Percentiles rank a stretch among this genome's conserved stretches.
phyloP scores from a whole-genome alignment of 2,329 filamentous ascomycete species.

The Neopestalotiopsis rosae region DNA sequence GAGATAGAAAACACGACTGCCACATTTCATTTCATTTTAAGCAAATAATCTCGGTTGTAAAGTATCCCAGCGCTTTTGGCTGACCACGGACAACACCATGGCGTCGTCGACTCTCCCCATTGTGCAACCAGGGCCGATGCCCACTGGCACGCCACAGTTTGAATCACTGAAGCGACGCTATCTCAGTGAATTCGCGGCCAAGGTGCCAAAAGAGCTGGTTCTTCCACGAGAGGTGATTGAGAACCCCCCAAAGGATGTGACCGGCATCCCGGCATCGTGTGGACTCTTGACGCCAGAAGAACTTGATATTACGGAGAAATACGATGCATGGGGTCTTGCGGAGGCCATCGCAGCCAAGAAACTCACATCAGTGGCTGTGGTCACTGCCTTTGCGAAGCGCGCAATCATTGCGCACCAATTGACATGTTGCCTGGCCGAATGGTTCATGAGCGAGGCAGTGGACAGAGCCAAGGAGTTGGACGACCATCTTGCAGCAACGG shows the following conservation, averaged over 20 bases:
- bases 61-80: neutral
- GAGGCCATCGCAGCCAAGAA: neutral
- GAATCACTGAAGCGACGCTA: neutral
- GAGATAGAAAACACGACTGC: neutral
- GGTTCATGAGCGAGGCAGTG: conserved; percentile 27
- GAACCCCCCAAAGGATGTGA: neutral
- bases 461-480: conserved; percentile 31
- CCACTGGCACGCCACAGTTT: neutral
- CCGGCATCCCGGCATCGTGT: neutral
- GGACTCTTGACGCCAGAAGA: neutral
- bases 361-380: conserved; percentile 37
- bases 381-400: conserved; percentile 58
- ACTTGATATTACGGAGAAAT: neutral
- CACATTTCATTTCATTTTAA: neutral
- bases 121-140: neutral
- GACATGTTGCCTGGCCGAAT: conserved; percentile 33
- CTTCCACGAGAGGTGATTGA: neutral
- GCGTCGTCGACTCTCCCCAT: neutral
- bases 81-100: neutral
- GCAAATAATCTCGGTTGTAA: neutral
- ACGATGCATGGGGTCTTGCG: neutral
- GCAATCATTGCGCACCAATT: conserved; percentile 55
- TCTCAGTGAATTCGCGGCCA: neutral
- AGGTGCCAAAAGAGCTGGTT: neutral
- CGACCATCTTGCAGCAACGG: conserved; percentile 24